Base-by-base conservation (phyloP, 2,329 filamentous ascomycete genomes). In the Diaporthe citriasiana region DNA sequence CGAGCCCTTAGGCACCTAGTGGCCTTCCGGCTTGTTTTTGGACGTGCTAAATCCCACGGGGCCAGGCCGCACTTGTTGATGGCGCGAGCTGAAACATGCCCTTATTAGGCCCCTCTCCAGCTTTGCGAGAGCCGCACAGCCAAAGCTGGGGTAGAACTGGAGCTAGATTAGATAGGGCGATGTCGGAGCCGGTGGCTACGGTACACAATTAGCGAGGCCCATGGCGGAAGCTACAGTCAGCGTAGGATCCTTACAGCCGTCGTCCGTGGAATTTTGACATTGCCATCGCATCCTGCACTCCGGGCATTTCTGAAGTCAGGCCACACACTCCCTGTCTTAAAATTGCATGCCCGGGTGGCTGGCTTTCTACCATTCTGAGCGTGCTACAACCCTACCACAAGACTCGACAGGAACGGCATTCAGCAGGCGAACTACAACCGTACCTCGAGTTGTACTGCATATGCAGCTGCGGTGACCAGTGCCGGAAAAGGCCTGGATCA, bases 401-500 rank as follows among this genome's bases (percentile, higher is more conserved):
- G 45, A 66, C 63, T 66, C 45, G 63, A 66, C 63, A 51, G 30
- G 45, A 51, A 53, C 63, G 63, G 22, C n/a, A n/a, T 68, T n/a
- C 33, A 53, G 30, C 47, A 22, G 47, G 47, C 33, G 33, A 33
- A 27, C n/a, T 68, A 33, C 47, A 25, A 53, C 27, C 9, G 47
- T 53, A 30, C 33, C n/a, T 53, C 55, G 56, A 35, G 69, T 60
- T 55, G 47, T 50, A 71, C 38, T 53, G 56, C 69, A 63, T 71
- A 71, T 71, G 69, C 69, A 60, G 15, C 45, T 40, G 69, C 45
- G 33, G 55, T 71, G 55, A 51, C 50, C 51, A 70, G 66, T 70
- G 51, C 38, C 35, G 40, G 53, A 45, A 56, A 33, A 40, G 51
- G 47, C 35, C 38, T 55, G 66, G 63, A 38, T 66, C 51, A 7